A percentile compares a stretch with the other conserved stretches of the same genome.
Evolutionary conservation across 208 protist genomes (phyloP).

Genomic region (Leishmania guyanensis): DNA sequence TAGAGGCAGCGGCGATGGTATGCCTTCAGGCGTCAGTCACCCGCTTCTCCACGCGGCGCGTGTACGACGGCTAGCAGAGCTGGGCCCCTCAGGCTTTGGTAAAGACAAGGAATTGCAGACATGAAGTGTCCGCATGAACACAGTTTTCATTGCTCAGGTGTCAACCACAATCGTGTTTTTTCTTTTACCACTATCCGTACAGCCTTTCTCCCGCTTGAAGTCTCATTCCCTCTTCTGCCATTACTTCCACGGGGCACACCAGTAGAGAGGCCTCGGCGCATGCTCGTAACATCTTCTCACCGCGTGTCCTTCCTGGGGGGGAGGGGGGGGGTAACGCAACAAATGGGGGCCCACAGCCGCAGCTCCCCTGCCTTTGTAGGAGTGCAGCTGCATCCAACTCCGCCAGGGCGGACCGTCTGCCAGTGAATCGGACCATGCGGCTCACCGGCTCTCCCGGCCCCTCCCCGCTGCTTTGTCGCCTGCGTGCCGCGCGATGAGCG

Average conservation of each 20-base stretch:
- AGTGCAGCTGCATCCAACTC: neutral
- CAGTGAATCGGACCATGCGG: neutral
- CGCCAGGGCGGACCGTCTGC: neutral
- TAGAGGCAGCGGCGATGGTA: no score
- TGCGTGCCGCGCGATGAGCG: neutral
- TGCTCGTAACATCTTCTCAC: neutral
- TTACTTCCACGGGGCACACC: neutral
- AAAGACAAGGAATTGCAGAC: neutral
- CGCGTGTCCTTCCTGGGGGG: neutral
- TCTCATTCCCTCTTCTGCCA: no score
- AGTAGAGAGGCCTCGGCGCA: neutral
- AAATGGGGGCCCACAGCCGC: neutral
- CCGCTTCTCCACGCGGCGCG: no score
- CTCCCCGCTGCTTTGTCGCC: neutral
- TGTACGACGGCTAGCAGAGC: neutral
- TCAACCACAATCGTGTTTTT: no score
- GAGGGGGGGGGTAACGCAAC: neutral
- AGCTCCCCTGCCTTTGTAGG: neutral
- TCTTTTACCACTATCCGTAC: no score
- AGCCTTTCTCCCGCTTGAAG: no score
- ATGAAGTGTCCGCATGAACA: neutral
- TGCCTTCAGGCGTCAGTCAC: neutral
- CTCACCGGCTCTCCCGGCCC: neutral
- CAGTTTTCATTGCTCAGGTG: no score
- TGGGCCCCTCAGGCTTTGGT: no score